Evolutionary conservation across 805 yeast species (phyloP).

Genomic region (Candida xyloterini): DNA sequence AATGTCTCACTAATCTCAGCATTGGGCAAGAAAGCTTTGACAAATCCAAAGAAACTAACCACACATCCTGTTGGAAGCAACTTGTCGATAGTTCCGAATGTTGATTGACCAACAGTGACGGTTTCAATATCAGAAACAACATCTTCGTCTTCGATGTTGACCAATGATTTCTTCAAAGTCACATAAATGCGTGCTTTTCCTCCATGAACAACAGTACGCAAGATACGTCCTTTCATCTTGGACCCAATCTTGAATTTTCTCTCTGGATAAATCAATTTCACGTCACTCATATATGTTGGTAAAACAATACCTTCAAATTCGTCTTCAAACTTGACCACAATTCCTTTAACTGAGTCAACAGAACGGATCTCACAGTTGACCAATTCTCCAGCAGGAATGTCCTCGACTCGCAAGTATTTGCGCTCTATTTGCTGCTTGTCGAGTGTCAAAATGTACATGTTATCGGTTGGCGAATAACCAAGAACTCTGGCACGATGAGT

Average conservation of each 20-base stretch:
- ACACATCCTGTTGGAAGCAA: conserved; percentile 77
- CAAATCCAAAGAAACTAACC: conserved; percentile 75
- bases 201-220: conserved; percentile 43
- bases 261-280: conserved; percentile 83
- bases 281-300: conserved; percentile 75
- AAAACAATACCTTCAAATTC: conserved; percentile 75
- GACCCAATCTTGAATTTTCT: conserved; percentile 85
- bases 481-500: conserved; percentile 73
- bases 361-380: conserved; percentile 54
- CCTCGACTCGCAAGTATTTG: conserved; percentile 63
- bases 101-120: conserved; percentile 44
- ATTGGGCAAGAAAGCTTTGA: conserved; percentile 80
- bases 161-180: conserved; percentile 82
- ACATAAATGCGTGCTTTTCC: conserved; percentile 51
- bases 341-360: conserved; percentile 61
- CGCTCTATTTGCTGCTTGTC: conserved; percentile 63
- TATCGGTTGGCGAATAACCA: conserved; percentile 66
- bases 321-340: conserved; percentile 62
- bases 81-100: conserved; percentile 71
- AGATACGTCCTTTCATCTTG: conserved; percentile 71
- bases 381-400: conserved; percentile 72
- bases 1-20: conserved; percentile 88
- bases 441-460: conserved; percentile 62
- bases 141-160: conserved; percentile 57
- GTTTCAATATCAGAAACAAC: conserved; percentile 41